A percentile compares a stretch with the other conserved stretches of the same genome.
Evolutionary conservation across 805 yeast genomes (phyloP).

Genomic region (Candida piceae): DNA sequence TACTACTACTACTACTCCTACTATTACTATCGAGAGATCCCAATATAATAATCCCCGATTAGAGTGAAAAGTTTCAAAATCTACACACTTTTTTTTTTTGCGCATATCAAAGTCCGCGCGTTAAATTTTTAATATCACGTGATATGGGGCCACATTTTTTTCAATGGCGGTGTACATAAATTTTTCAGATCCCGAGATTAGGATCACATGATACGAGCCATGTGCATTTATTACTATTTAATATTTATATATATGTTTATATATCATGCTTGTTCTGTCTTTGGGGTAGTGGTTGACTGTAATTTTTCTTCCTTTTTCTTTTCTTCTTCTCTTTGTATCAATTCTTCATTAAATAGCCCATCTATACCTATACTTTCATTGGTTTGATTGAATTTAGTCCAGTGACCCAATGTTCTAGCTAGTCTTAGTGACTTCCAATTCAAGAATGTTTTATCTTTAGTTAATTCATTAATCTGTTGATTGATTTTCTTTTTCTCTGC

Average conservation of each 20-base stretch:
- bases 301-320: neutral
- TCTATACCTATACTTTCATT: conserved; percentile 15
- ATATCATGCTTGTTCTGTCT: neutral
- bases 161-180: too few species aligned
- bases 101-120: neutral
- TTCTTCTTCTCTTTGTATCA: conserved; percentile 7
- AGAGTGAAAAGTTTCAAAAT: neutral
- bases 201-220: too few species aligned
- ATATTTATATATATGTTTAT: neutral
- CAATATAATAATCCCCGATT: neutral
- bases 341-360: conserved; percentile 10
- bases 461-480: conserved; percentile 4
- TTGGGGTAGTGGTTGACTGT: neutral
- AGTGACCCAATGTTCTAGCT: conserved; percentile 14
- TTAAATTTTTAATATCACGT: neutral
- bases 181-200: too few species aligned
- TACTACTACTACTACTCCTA: too few species aligned
- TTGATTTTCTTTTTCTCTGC: too few species aligned
- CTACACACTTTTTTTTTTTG: too few species aligned
- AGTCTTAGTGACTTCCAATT: conserved; percentile 25
- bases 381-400: conserved; percentile 12
- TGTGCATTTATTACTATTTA: too few species aligned
- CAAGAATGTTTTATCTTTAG: conserved; percentile 14
- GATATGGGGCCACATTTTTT: neutral
- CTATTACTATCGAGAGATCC: neutral